phyloP scores from a whole-genome alignment of 768 basidiomycete species.

The Xerocomus brunneocitrinus region DNA sequence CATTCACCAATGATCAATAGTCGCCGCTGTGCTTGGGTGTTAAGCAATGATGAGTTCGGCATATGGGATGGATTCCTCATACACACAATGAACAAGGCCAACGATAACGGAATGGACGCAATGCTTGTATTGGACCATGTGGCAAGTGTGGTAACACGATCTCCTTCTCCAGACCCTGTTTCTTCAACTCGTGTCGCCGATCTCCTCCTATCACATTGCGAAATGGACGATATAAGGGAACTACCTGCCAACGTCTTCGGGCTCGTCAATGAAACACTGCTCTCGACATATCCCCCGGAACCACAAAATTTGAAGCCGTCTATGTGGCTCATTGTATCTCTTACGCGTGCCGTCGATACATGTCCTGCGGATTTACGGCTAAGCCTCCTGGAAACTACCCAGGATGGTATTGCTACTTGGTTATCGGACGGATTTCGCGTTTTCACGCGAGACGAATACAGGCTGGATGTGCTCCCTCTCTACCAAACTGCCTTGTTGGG shows the following conservation, averaged over 20 bases:
- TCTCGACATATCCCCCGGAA: slow-evolving; percentile 62
- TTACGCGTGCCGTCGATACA: slow-evolving; percentile 49
- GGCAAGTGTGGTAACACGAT: slow-evolving; percentile 42
- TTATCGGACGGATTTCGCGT: slow-evolving; percentile 52
- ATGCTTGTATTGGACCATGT: slow-evolving; percentile 52
- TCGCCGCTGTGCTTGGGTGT: slow-evolving; percentile 45
- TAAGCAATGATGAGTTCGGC: slow-evolving; percentile 48
- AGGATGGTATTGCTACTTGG: slow-evolving; percentile 59
- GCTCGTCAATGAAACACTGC: slow-evolving; percentile 56
- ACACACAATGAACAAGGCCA: slow-evolving; percentile 48
- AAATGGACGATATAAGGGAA: slow-evolving; percentile 46
- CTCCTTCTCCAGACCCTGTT: slow-evolving; percentile 36
- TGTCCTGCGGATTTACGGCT: slow-evolving; percentile 49
- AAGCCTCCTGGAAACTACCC: slow-evolving; percentile 43
- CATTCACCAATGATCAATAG: slow-evolving; percentile 23
- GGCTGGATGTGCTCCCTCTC: slow-evolving; percentile 55
- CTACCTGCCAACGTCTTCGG: slow-evolving; percentile 53
- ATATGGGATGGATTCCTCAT: slow-evolving; percentile 59
- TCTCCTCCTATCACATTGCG: slow-evolving; percentile 51
- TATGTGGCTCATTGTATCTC: slow-evolving; percentile 58
- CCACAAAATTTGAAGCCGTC: slow-evolving; percentile 48
- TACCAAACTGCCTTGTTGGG: slow-evolving; percentile 57
- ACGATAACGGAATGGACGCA: slow-evolving; percentile 57
- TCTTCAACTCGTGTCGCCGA: slow-evolving; percentile 57
- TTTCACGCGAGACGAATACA: slow-evolving; percentile 52